These are phyloP conservation scores for Penstemon davidsonii DNA, from an alignment of 257 asterid species.

Conservation along the genomic window DNA sequence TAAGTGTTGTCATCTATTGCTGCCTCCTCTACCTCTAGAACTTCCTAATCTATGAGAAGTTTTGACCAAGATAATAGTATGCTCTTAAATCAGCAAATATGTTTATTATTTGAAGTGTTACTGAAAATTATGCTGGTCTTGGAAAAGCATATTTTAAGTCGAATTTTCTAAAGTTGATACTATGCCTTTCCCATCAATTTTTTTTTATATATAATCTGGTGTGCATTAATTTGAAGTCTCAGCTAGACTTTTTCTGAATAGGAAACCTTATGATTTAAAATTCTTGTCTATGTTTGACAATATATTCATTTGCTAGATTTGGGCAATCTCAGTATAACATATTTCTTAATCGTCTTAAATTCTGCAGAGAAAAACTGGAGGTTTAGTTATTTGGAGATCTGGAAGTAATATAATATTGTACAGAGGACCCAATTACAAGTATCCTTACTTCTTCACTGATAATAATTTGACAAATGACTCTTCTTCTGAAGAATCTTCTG, in stretches of 20 bases:
- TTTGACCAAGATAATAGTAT: no score
- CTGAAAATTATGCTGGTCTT: no score
- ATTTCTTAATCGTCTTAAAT: conserved; percentile 24
- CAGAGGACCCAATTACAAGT: conserved; percentile 85
- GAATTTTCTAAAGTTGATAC: not conserved
- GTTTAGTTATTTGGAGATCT: conserved; percentile 95
- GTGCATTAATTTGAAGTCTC: no score
- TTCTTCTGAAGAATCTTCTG: conserved; percentile 44
- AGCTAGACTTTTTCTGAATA: conserved; percentile 13
- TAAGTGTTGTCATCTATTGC: no score
- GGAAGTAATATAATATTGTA: conserved; percentile 83
- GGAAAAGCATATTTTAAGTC: no score
- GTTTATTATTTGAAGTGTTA: no score
- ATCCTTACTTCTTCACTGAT: conserved; percentile 72
- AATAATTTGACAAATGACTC: conserved; percentile 28
- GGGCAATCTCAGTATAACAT: not conserved
- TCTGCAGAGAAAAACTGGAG: conserved; percentile 91
- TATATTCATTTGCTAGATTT: conserved; percentile 3
- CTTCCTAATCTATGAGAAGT: no score
- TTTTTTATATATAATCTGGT: not conserved
- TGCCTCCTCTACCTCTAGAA: no score
- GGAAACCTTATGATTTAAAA: conserved; percentile 12
- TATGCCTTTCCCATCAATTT: not conserved
- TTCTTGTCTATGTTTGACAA: conserved; percentile 13
- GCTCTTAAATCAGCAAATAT: no score